Conservation (phyloP, 2,329 filamentous ascomycete genomes). For the Aspergillus brasiliensis region DNA sequence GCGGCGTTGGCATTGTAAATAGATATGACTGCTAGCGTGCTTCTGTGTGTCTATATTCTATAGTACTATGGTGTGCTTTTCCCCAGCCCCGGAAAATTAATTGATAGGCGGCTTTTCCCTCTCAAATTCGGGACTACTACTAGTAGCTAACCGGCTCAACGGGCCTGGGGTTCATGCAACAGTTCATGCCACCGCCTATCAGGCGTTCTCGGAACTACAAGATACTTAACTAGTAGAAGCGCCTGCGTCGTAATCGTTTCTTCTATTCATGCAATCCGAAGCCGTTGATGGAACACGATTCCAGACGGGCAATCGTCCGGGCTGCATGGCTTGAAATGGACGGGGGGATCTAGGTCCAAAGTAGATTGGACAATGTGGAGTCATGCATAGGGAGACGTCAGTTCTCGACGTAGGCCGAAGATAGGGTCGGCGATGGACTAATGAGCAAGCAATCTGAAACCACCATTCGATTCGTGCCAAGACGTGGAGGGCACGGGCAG, state of each 20-base stretch:
- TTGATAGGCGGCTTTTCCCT: background rate
- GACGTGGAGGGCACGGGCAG: slow-evolving; percentile 1
- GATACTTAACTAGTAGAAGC: background rate
- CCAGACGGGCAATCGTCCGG: background rate
- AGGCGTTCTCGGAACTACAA: background rate
- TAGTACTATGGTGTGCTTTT: background rate
- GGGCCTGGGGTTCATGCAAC: background rate
- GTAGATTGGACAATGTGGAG: background rate
- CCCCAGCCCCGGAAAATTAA: background rate
- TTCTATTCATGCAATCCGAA: background rate
- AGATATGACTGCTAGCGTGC: background rate
- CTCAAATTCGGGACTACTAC: background rate
- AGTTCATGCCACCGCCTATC: background rate
- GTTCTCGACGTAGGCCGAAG: slow-evolving; percentile 2
- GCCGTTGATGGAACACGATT: background rate
- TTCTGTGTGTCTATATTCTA: background rate
- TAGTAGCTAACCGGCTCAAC: background rate
- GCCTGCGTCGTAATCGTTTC: background rate
- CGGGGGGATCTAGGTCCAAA: slow-evolving; percentile 1
- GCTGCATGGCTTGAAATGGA: background rate
- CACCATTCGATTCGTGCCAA: slow-evolving; percentile 7
- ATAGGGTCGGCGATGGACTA: background rate
- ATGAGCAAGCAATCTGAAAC: slow-evolving; percentile 7
- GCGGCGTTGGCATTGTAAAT: background rate
- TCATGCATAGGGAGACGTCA: slow-evolving; percentile 3